Percentiles rank a stretch among this genome's conserved stretches.
Conservation (phyloP, 2,329 filamentous ascomycete species). For the Nothopassalora personata region DNA sequence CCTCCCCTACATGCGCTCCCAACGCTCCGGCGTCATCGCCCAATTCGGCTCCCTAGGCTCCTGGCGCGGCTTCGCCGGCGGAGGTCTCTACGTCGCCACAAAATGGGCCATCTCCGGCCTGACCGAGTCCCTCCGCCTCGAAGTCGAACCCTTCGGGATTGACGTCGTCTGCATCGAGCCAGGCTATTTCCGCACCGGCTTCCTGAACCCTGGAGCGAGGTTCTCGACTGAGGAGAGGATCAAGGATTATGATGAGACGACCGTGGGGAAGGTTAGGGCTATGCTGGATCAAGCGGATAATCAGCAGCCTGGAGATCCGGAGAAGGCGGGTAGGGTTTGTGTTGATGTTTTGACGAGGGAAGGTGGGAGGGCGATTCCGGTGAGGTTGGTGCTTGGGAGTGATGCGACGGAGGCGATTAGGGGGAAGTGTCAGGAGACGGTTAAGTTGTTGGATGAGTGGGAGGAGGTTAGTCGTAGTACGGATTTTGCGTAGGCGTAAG, state of each 20-base stretch:
- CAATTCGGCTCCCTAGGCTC: conserved; percentile 46
- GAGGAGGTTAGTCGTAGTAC: conserved; percentile 35
- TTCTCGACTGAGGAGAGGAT: conserved; percentile 13
- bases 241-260: conserved; percentile 32
- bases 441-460: conserved; percentile 48
- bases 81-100: conserved; percentile 39
- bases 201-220: conserved; percentile 36
- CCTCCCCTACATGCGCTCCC: conserved; percentile 22
- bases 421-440: conserved; percentile 41
- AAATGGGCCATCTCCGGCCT: conserved; percentile 47
- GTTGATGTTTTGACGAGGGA: conserved; percentile 51
- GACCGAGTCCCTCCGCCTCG: conserved; percentile 41
- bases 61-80: conserved; percentile 36
- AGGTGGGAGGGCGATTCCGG: conserved; percentile 47
- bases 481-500: conserved; percentile 7
- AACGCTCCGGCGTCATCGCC: conserved; percentile 17
- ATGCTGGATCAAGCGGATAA: conserved; percentile 38
- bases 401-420: conserved; percentile 39
- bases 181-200: conserved; percentile 50
- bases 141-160: conserved; percentile 41
- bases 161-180: conserved; percentile 46
- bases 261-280: conserved; percentile 32
- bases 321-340: conserved; percentile 49
- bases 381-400: conserved; percentile 51
- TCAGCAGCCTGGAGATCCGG: conserved; percentile 52